Base-by-base conservation (phyloP, 2,329 filamentous ascomycete genomes). In the Exophiala alcalophila region DNA sequence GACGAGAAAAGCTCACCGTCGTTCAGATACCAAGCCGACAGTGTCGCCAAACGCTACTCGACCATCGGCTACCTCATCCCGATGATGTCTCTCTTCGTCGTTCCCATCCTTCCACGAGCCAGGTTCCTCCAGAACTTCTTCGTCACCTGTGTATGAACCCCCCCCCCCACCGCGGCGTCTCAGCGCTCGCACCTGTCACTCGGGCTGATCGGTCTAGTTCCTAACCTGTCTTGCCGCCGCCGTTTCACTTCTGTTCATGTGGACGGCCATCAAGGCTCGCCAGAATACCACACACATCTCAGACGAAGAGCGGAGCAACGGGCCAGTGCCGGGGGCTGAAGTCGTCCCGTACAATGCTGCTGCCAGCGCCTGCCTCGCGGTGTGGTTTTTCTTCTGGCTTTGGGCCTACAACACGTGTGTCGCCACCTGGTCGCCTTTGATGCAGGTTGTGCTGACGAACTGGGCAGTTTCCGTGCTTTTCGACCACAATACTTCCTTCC, bases 321-420 rank as follows among this genome's bases (percentile, higher is more conserved):
- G 47, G 11, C 47, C 47, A 6, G 47, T 50, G 6, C 43, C 47
- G 4, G 29, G 38, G 9, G 42, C 47, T 8, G 45, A 53, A 34
- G 64, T 61, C 3, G 49, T 57, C 3, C 55, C 61, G 3, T 89
- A 88, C 65, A 87, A 87, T 59, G 80, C 83, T 4, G 84, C 81
- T 16, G 83, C 85, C 33, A 77, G 81, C 2, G 83, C 76, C 1
- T 83, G 88, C 1, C 79, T 78, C 42, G 84, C 67, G 0, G 66
- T 88, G 1, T 88, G 82, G 81, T 70, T 89, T 1, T 83, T 88
- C 61, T 74, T 79, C 42, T 77, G 80, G 58, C 83, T 86, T 11
- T 50, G 47, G 47, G 40, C 40, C 10, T 50, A 47, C 34, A 50
- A 50, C 35, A 50, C 47, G 47, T 50, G 31, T 14, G 47, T 34